Base-by-base conservation (phyloP, 83 land plant genomes). In the Diphasiastrum complanatum region DNA sequence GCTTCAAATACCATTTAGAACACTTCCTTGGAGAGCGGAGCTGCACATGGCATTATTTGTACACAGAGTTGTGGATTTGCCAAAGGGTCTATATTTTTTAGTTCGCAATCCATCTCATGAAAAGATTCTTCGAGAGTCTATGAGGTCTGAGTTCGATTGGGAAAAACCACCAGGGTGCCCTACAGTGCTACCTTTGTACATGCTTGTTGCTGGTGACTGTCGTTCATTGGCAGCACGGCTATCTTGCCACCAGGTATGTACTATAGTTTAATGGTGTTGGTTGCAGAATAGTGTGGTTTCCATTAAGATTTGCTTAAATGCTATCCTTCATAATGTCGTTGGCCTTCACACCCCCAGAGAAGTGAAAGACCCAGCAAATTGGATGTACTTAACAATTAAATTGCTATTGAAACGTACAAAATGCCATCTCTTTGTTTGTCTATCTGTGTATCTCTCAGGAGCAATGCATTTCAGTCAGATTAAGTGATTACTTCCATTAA, bases 41-140 rank as follows among this genome's bases (percentile, higher is more conserved):
- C 79, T 93, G 20, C 95, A 88, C 63, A 70, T 80, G 67, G 92
- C 58, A 25, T 45, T 93, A 41, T 93, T 93, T 73, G 89, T 93
- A 40, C 99, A 93, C 49, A 81, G 92, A 56, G 86, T 93, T 14
- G 56, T 36, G 35, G 83, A 76, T 1, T 62, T 93, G 78, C 76
- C 74, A 0, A 74, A 72, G 61, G 99, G 99, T 0, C 49, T 93
- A 59, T 93, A 93, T 67, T 75, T 93, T 55, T 56, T 88, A 74
- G 84, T 93, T 25, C 70, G 99, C 27, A 89, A 93, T 68, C 78
- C 77, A 36, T 74, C 63, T 18, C 96, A 89, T 76, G 74, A 80
- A 5, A 77, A 76, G 47, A 67, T 63, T 23, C 78, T 88, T 41
- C 77, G 66, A 63, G 40, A 51, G 53, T 67, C 74, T 1, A 75